phyloP scores from a whole-genome alignment of 441 rosid species.

The Gossypium davidsonii region DNA sequence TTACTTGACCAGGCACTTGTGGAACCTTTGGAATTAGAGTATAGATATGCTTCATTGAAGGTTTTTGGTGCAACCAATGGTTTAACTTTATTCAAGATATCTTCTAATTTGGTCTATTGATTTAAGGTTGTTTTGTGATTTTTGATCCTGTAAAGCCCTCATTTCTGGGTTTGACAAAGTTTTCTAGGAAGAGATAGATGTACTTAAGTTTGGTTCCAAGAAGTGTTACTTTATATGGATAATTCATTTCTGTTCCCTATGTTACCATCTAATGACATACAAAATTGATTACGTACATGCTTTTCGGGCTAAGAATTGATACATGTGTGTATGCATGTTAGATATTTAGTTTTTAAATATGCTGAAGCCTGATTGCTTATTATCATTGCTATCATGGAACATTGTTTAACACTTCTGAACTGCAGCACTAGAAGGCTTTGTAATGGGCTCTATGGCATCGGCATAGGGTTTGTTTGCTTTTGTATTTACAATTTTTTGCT shows the following conservation, averaged over 20 bases:
- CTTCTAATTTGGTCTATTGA: background rate
- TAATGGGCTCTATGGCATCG: slow-evolving; percentile 2
- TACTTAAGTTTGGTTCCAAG: background rate
- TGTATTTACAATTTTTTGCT: background rate
- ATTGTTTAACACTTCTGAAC: background rate
- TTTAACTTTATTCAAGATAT: background rate
- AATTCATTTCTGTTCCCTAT: background rate
- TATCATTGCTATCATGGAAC: background rate
- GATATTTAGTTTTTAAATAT: background rate
- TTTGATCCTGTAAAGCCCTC: background rate
- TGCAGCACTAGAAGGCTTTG: slow-evolving; percentile 5
- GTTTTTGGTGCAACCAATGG: background rate
- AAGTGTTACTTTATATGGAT: background rate
- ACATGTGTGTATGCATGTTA: background rate
- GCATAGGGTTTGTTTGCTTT: background rate
- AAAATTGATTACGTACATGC: background rate
- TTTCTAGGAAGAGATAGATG: background rate
- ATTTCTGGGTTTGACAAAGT: background rate
- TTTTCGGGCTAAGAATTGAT: background rate
- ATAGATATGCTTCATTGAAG: background rate
- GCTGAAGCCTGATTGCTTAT: background rate
- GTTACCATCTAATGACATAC: background rate
- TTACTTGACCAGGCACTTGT: background rate
- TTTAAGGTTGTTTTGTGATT: background rate
- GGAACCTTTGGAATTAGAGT: background rate